phyloP scores from a whole-genome alignment of 2,329 filamentous ascomycete species.

The Pseudogymnoascus sp. region DNA sequence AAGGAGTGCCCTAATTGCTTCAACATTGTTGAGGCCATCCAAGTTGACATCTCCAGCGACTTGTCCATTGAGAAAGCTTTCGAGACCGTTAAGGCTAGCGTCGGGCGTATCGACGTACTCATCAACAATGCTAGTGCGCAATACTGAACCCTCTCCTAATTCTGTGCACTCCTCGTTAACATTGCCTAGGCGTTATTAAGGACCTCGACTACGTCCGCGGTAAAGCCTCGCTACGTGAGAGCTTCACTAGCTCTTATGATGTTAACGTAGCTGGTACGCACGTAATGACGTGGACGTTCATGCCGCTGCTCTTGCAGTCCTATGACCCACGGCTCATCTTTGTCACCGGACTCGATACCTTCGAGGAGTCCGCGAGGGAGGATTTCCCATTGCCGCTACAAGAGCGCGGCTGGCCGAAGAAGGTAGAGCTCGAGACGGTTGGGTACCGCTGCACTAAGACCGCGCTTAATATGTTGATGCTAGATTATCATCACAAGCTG shows the following conservation, averaged over 20 bases:
- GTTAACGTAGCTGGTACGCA: constrained; percentile 29
- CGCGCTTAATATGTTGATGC: constrained; percentile 44
- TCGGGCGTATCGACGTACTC: constrained; percentile 18
- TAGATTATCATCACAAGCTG: constrained; percentile 38
- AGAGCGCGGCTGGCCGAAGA: constrained; percentile 37
- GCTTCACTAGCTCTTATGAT: constrained; percentile 24
- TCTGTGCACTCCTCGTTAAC: constrained; percentile 6
- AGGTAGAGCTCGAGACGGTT: constrained; percentile 19
- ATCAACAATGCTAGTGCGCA: constrained; percentile 21
- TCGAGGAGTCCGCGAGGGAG: constrained; percentile 25
- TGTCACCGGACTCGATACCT: constrained; percentile 35
- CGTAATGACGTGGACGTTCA: constrained; percentile 27
- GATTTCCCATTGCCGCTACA: constrained; percentile 17
- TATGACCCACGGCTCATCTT: constrained; percentile 40
- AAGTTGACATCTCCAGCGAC: constrained; percentile 21
- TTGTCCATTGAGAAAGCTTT: constrained; percentile 21
- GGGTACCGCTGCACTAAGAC: constrained; percentile 38
- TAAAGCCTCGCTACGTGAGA: constrained; percentile 23
- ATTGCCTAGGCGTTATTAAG: constrained; percentile 20
- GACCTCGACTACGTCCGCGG: constrained; percentile 27
- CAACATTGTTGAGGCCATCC: constrained; percentile 16
- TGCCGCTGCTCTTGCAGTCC: constrained; percentile 35
- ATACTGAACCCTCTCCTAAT: constrained; percentile 11
- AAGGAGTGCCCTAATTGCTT: constrained; percentile 15
- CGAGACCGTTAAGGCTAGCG: constrained; percentile 14